Evolutionary conservation across 2,329 filamentous ascomycete genomes (phyloP).

Genomic region (Lojkania enalia): DNA sequence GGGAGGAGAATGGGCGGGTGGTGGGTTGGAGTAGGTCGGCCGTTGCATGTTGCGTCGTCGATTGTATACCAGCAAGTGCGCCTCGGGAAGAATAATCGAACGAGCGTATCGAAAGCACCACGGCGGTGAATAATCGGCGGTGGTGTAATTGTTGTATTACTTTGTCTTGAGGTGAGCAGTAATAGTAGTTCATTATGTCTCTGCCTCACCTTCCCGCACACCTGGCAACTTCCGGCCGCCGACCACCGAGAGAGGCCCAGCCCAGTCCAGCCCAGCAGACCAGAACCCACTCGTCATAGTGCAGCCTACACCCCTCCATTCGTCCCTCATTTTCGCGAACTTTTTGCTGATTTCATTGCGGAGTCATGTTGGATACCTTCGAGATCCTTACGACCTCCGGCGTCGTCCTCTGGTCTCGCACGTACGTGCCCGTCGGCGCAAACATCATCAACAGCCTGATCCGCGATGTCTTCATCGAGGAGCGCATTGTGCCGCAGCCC

Average conservation of each 20-base stretch:
- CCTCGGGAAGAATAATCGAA: not conserved
- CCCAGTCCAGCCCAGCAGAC: not conserved
- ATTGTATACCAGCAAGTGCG: not conserved
- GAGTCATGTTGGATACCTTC: conserved; percentile 86
- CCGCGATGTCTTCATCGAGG: conserved; percentile 95
- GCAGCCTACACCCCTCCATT: conserved; percentile 9
- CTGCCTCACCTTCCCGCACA: conserved; percentile 8
- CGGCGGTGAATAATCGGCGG: not conserved
- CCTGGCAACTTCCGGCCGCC: conserved; percentile 16
- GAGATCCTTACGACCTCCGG: conserved; percentile 95
- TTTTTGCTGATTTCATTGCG: no score
- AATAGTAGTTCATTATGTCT: conserved; percentile 5
- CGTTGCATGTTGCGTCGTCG: conserved; percentile 72
- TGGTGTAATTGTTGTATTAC: not conserved
- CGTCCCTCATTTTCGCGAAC: conserved; percentile 9
- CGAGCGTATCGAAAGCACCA: conserved; percentile 1
- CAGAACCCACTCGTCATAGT: conserved; percentile 32
- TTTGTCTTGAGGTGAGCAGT: not conserved
- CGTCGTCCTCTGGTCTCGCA: conserved; percentile 94
- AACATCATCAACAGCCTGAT: conserved; percentile 93
- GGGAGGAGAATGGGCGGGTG: conserved; percentile 77
- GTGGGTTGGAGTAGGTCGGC: conserved; percentile 72
- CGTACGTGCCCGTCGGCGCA: conserved; percentile 77
- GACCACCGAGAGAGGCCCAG: not conserved
- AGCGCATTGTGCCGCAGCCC: conserved; percentile 69